phyloP scores from a whole-genome alignment of 1,284 basidiomycete genomes.

The Vanrija sp. region DNA sequence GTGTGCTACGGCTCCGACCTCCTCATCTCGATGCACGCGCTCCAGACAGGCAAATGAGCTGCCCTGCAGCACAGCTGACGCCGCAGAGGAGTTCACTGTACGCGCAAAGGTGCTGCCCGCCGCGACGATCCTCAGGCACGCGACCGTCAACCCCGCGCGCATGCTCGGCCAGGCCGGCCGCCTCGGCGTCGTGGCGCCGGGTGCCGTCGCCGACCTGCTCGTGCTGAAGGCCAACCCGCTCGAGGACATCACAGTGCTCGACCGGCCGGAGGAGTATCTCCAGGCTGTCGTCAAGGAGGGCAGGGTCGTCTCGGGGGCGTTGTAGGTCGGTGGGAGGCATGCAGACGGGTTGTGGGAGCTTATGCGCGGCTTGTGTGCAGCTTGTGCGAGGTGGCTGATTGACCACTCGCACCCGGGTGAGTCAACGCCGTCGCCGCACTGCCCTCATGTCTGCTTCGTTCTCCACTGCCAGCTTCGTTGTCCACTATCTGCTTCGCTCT shows the following conservation, averaged over 20 bases:
- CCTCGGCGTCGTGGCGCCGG: conserved; percentile 48
- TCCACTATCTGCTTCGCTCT: too few species aligned
- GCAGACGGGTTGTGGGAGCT: too few species aligned
- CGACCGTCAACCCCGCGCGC: conserved; percentile 52
- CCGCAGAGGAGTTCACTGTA: conserved; percentile 46
- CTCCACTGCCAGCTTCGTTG: too few species aligned
- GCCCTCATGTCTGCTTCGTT: too few species aligned
- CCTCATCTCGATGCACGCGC: conserved; percentile 25
- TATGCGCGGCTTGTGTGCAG: too few species aligned
- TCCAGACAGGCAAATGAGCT: conserved; percentile 14
- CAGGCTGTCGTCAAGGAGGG: conserved; percentile 33
- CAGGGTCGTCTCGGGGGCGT: too few species aligned
- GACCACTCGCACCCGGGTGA: too few species aligned
- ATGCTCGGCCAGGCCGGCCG: conserved; percentile 46
- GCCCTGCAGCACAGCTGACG: too few species aligned
- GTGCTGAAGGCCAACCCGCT: conserved; percentile 53
- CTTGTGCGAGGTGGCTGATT: too few species aligned
- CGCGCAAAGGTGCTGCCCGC: conserved; percentile 49
- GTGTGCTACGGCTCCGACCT: conserved; percentile 30
- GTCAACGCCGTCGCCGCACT: too few species aligned
- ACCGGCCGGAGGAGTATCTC: conserved; percentile 46
- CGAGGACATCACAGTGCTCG: conserved; percentile 52
- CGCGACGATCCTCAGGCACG: conserved; percentile 49
- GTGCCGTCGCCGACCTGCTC: conserved; percentile 52
- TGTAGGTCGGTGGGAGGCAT: too few species aligned